Base-by-base conservation (phyloP, 768 basidiomycete species). In the Naganishia antarctica region DNA sequence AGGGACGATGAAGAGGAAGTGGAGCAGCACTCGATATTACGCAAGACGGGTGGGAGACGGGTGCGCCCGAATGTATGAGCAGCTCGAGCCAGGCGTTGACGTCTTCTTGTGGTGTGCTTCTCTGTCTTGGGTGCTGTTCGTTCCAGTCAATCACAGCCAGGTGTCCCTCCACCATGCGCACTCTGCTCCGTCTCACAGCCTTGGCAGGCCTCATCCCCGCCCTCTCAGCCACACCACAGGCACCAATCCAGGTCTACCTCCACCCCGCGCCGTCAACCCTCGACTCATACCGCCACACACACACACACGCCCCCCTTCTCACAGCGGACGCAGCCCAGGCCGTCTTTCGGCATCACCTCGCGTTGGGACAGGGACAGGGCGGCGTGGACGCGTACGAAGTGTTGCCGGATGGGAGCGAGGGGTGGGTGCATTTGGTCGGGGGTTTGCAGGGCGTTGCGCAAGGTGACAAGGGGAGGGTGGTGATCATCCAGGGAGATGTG, bases 171-270 rank as follows among this genome's bases (percentile, higher is more conserved):
- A 34, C 21, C 4, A 57, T 57, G 53, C 53, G 53, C 37, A 4
- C 25, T 12, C 37, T 11, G 25, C 31, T 18, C 21, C 23, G 34
- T 18, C 37, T 57, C 15, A 57, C 53, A 25, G 53, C 53, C 9
- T 29, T 37, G 21, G 53, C 34, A 23, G 53, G 34, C 4, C 15
- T 57, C 6, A 18, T 57, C 53, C 34, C 53, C 53, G 18, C 26
- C 13, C 34, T 23, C 34, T 40, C 53, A 15, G 53, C 53, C 21
- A 15, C 53, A 34, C 37, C 37, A 40, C 53, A 57, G n/a, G 67
- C 70, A 47, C 73, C 73, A 1, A 61, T 76, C 12, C 72, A 74
- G 65, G 64, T 76, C 50, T 74, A 71, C 61, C 71, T 76, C 40
- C 68, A 74, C 61, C 75, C 75, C 0, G 61, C 74, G 13, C 74